A percentile compares a stretch with the other conserved stretches of the same genome.
Evolutionary conservation across 2,329 filamentous ascomycete genomes (phyloP).

Genomic region (Nemania sp.): DNA sequence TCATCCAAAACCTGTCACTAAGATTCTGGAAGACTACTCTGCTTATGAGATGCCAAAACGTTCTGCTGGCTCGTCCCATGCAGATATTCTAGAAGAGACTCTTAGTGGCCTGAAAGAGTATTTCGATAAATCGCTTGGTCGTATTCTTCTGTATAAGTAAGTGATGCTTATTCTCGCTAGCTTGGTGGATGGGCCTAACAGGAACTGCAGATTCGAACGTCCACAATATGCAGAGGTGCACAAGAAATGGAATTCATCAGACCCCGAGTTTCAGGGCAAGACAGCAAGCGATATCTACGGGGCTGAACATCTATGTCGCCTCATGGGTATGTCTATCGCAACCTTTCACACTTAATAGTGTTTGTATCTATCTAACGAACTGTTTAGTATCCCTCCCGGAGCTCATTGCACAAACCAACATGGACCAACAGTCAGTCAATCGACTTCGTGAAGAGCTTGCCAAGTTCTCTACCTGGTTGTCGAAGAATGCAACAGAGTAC

Average conservation of each 20-base stretch:
- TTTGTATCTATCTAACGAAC: constrained; percentile 30
- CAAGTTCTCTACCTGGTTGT: constrained; percentile 88
- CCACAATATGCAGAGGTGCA: constrained; percentile 85
- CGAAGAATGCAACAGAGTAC: constrained; percentile 79
- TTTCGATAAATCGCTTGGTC: constrained; percentile 89
- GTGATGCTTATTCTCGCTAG: constrained; percentile 34
- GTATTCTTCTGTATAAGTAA: constrained; percentile 86
- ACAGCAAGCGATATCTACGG: constrained; percentile 86
- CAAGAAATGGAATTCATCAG: constrained; percentile 73
- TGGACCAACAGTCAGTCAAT: constrained; percentile 91
- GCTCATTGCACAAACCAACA: constrained; percentile 95
- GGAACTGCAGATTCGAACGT: constrained; percentile 78
- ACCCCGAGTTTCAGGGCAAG: constrained; percentile 76
- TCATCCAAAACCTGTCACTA: constrained; percentile 77
- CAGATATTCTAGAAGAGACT: constrained; percentile 91
- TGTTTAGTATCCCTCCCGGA: constrained; percentile 85
- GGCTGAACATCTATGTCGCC: constrained; percentile 87
- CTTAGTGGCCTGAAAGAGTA: constrained; percentile 89
- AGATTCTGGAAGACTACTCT: constrained; percentile 85
- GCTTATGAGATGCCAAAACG: constrained; percentile 76
- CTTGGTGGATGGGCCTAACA: constrained; percentile 39
- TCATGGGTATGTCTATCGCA: constrained; percentile 76
- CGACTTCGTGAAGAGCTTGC: constrained; percentile 89
- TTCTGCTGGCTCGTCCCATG: constrained; percentile 73
- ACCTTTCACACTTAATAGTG: constrained; percentile 1